Evolutionary conservation across 495 filamentous ascomycete species (phyloP).

Genomic region (Penicillium subrubescens): DNA sequence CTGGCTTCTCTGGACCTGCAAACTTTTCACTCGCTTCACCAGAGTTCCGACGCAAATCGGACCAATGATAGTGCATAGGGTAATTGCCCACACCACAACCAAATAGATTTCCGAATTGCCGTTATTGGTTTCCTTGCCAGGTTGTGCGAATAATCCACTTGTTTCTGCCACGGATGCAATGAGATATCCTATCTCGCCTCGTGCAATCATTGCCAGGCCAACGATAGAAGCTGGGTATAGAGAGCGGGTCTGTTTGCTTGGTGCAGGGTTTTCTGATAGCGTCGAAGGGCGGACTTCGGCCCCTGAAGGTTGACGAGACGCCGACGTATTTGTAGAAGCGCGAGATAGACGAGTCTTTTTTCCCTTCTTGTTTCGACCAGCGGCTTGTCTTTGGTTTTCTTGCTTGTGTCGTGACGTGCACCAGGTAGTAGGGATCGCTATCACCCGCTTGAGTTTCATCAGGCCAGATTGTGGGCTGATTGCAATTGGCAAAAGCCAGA

Average conservation of each 20-base stretch:
- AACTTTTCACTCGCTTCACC: conserved; percentile 48
- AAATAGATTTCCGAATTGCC: conserved; percentile 57
- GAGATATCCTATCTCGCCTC: conserved; percentile 79
- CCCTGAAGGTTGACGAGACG: neutral
- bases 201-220: conserved; percentile 67
- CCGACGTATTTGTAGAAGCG: neutral
- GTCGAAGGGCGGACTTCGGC: neutral
- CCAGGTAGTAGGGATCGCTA: neutral
- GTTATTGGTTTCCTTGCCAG: conserved; percentile 9
- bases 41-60: conserved; percentile 68
- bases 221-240: conserved; percentile 63
- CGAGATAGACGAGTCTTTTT: neutral
- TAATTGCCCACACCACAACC: conserved; percentile 72
- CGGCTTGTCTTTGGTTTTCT: neutral
- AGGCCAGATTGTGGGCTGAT: conserved; percentile 17
- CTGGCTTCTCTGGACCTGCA: conserved; percentile 30
- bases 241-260: conserved; percentile 50
- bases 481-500: conserved; percentile 62
- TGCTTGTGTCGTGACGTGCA: neutral
- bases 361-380: conserved; percentile 1
- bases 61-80: conserved; percentile 73
- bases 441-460: neutral
- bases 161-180: conserved; percentile 70
- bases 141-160: conserved; percentile 54
- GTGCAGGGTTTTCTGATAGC: neutral